Evolutionary conservation across 2,329 filamentous ascomycete species (phyloP).

Genomic region (Talaromyces rugulosus): DNA sequence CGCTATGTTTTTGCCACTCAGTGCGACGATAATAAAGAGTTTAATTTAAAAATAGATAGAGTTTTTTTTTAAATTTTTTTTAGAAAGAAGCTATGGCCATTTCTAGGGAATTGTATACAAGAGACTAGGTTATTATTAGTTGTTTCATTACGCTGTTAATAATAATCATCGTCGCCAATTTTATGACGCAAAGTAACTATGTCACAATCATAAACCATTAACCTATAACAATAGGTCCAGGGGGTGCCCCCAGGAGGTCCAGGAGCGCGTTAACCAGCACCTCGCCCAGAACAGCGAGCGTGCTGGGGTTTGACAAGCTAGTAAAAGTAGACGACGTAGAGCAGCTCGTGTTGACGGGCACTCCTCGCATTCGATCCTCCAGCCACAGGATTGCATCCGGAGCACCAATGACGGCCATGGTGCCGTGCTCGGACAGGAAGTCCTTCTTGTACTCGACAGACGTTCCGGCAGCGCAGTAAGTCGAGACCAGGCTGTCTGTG

Average conservation of each 20-base stretch:
- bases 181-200: not conserved
- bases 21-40: no score
- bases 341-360: constrained; percentile 13
- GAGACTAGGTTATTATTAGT: not conserved
- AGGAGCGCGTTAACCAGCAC: constrained; percentile 13
- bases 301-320: constrained; percentile 12
- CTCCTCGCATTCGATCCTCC: constrained; percentile 18
- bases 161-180: no score
- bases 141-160: not conserved
- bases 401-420: constrained; percentile 31
- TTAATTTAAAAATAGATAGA: no score
- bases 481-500: constrained; percentile 40
- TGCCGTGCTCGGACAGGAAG: constrained; percentile 37
- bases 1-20: not conserved
- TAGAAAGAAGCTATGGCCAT: not conserved
- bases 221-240: constrained; percentile 13
- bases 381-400: constrained; percentile 29
- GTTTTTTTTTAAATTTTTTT: not conserved
- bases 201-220: constrained; percentile 2
- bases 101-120: no score
- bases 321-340: constrained; percentile 15
- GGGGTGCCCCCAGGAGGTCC: constrained; percentile 2
- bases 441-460: constrained; percentile 46
- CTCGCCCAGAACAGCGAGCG: constrained; percentile 11
- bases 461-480: constrained; percentile 34